Percentiles rank a stretch among this genome's conserved stretches.
Evolutionary conservation across 441 rosid genomes (phyloP).

Genomic region (Adansonia madagascariensis): DNA sequence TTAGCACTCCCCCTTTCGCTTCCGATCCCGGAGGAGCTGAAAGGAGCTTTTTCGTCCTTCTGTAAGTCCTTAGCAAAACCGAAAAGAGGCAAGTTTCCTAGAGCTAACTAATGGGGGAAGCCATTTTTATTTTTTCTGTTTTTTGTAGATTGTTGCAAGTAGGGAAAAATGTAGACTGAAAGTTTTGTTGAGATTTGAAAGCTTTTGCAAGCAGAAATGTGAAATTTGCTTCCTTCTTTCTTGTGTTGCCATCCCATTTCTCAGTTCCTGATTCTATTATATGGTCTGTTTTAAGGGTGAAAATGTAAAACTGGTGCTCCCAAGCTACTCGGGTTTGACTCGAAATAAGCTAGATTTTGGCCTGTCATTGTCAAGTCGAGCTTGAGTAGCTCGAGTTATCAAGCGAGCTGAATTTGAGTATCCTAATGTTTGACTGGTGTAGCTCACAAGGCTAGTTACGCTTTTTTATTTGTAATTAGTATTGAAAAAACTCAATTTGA

Average conservation of each 20-base stretch:
- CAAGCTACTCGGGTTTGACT: no score
- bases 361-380: no score
- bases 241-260: neutral
- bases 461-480: no score
- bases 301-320: no score
- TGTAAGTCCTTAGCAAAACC: slow-evolving; percentile 56
- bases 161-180: slow-evolving; percentile 19
- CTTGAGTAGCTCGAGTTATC: no score
- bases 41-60: slow-evolving; percentile 71
- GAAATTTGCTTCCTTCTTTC: neutral
- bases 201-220: slow-evolving; percentile 6
- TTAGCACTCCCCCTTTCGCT: slow-evolving; percentile 61
- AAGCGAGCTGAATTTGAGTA: no score
- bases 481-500: no score
- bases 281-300: neutral
- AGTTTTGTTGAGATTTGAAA: slow-evolving; percentile 32
- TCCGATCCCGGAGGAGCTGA: slow-evolving; percentile 68
- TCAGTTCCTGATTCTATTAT: neutral
- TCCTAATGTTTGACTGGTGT: no score
- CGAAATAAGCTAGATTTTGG: no score
- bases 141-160: slow-evolving; percentile 19
- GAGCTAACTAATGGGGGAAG: slow-evolving; percentile 32
- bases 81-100: slow-evolving; percentile 39
- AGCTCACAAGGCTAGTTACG: no score
- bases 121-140: slow-evolving; percentile 16